These are phyloP conservation scores for Agrocybe pediades DNA, from an alignment of 768 basidiomycete genomes.

Conservation along the genomic window DNA sequence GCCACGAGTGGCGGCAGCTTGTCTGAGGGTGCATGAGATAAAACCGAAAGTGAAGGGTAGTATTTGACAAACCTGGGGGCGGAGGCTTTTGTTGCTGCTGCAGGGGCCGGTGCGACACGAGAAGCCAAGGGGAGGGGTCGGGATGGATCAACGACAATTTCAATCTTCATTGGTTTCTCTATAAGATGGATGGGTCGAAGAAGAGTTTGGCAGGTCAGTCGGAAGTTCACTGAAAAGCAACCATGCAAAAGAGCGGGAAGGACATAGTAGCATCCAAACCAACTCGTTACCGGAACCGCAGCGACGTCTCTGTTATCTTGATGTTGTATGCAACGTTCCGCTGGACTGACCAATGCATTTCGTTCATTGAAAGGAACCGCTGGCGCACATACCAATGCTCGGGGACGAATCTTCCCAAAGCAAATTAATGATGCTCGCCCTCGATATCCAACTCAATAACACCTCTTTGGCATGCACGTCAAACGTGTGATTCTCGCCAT, in stretches of 20 bases:
- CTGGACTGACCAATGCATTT: constrained; percentile 3
- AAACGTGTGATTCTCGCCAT: constrained; percentile 15
- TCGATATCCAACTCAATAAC: constrained; percentile 14
- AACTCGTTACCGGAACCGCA: constrained; percentile 38
- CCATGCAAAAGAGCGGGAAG: constrained; percentile 42
- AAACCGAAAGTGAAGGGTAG: neutral
- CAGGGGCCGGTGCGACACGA: constrained; percentile 79
- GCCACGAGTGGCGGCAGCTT: constrained; percentile 41
- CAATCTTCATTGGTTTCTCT: constrained; percentile 99
- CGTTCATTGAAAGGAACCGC: constrained; percentile 14
- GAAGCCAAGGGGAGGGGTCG: constrained; percentile 72
- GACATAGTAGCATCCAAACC: constrained; percentile 32
- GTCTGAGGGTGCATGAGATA: constrained; percentile 24
- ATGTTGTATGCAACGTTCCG: constrained; percentile 1
- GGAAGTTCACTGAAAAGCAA: constrained; percentile 43
- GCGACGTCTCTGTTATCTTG: constrained; percentile 40
- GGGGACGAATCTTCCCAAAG: constrained; percentile 24
- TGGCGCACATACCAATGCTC: constrained; percentile 27
- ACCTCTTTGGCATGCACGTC: constrained; percentile 1
- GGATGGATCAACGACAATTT: constrained; percentile 91
- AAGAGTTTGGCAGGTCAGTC: constrained; percentile 51
- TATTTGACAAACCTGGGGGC: constrained; percentile 30
- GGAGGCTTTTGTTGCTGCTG: constrained; percentile 30
- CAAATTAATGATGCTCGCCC: constrained; percentile 21
- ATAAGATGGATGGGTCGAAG: constrained; percentile 31